phyloP scores from a whole-genome alignment of 2,329 filamentous ascomycete species.

The Bertia moriformis region DNA sequence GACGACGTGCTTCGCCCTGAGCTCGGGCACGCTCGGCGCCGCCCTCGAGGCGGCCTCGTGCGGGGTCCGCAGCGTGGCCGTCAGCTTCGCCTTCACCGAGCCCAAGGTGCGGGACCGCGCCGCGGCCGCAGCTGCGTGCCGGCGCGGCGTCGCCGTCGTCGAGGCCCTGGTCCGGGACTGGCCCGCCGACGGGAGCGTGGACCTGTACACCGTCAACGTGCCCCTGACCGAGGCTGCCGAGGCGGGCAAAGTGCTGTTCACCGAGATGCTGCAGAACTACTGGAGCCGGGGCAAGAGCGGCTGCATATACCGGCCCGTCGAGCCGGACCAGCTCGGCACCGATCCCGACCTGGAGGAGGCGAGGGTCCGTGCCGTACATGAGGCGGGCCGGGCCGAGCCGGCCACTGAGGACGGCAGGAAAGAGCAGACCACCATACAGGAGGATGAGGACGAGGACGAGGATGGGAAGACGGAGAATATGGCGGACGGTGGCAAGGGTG shows the following conservation, averaged over 20 bases:
- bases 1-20: slow-evolving; percentile 65
- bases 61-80: slow-evolving; percentile 56
- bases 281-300: slow-evolving; percentile 72
- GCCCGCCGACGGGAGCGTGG: slow-evolving; percentile 48
- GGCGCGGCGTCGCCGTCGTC: slow-evolving; percentile 62
- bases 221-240: slow-evolving; percentile 68
- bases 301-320: slow-evolving; percentile 73
- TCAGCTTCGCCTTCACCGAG: slow-evolving; percentile 82
- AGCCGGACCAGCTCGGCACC: slow-evolving; percentile 40
- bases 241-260: slow-evolving; percentile 61
- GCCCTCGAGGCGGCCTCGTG: slow-evolving; percentile 67
- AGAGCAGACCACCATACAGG: slow-evolving; percentile 6
- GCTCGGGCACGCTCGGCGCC: slow-evolving; percentile 63
- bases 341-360: slow-evolving; percentile 59
- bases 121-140: slow-evolving; percentile 65
- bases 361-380: slow-evolving; percentile 52
- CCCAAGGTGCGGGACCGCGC: slow-evolving; percentile 67
- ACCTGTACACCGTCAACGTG: slow-evolving; percentile 85
- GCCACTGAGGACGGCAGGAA: slow-evolving; percentile 10
- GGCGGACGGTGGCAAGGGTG: background rate
- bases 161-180: slow-evolving; percentile 67
- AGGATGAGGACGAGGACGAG: slow-evolving; percentile 18
- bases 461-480: slow-evolving; percentile 7
- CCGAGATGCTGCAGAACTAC: slow-evolving; percentile 76
- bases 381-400: slow-evolving; percentile 20